Conservation (phyloP, 805 yeast genomes). For the Danielia oregonensis region DNA sequence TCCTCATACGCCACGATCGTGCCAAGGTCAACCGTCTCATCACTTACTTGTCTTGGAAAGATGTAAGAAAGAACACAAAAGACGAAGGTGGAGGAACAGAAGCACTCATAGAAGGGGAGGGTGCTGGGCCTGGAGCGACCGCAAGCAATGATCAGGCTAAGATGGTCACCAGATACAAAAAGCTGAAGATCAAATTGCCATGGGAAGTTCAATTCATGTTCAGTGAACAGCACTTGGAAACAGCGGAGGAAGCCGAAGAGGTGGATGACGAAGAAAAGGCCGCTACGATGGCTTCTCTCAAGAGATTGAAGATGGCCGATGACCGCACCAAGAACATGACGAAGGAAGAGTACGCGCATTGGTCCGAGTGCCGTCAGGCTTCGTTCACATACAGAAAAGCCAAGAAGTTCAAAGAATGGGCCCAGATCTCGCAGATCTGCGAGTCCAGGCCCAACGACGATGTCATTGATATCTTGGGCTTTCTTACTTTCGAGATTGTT, state of each 20-base stretch:
- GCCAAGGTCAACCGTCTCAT: conserved; percentile 91
- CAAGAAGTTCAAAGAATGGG: conserved; percentile 96
- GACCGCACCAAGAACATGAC: conserved; percentile 94
- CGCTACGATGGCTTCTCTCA: conserved; percentile 83
- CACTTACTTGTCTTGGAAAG: conserved; percentile 95
- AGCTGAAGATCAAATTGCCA: conserved; percentile 78
- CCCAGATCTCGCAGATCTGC: conserved; percentile 75
- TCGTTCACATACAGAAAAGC: conserved; percentile 92
- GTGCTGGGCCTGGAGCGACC: conserved; percentile 36
- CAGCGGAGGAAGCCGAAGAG: conserved; percentile 52
- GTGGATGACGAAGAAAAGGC: conserved; percentile 88
- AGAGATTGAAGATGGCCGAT: conserved; percentile 86
- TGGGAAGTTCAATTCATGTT: conserved; percentile 97
- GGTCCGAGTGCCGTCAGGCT: conserved; percentile 98
- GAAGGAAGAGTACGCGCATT: conserved; percentile 94
- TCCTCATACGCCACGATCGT: conserved; percentile 84
- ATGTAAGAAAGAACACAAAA: conserved; percentile 76
- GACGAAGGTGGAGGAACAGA: conserved; percentile 52
- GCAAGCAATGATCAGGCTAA: conserved; percentile 35
- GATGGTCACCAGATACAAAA: conserved; percentile 52
- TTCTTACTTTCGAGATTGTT: conserved; percentile 93
- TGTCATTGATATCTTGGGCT: conserved; percentile 92
- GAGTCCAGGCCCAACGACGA: conserved; percentile 95
- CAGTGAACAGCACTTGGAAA: conserved; percentile 79
- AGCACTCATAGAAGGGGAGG: conserved; percentile 47